These are phyloP conservation scores for Tetradesmus lagerheimii DNA, from an alignment of 139 green algal species.

Conservation along the genomic window DNA sequence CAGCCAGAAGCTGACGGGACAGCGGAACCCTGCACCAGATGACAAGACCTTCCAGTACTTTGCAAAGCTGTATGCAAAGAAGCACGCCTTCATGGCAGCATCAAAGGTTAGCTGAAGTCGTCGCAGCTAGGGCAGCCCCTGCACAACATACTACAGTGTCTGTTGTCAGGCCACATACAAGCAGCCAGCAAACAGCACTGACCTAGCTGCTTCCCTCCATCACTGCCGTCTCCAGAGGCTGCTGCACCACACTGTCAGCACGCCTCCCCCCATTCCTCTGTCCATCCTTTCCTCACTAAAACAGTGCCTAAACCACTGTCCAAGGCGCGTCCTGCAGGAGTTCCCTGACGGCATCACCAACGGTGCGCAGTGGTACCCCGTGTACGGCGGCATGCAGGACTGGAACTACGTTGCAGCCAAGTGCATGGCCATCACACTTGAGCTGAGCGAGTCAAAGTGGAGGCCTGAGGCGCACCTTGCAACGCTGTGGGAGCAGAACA, in stretches of 20 bases:
- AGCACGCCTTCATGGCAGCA: constrained; percentile 70
- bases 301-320: background rate
- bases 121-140: background rate
- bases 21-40: constrained; percentile 70
- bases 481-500: constrained; percentile 79
- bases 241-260: no score
- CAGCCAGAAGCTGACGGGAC: background rate
- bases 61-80: constrained; percentile 77
- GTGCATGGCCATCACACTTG: constrained; percentile 92
- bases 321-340: constrained; percentile 53
- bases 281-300: background rate
- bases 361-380: constrained; percentile 92
- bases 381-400: constrained; percentile 85
- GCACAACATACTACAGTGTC: no score
- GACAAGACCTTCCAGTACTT: constrained; percentile 83
- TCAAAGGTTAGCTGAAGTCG: background rate
- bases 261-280: no score
- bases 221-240: no score
- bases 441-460: constrained; percentile 88
- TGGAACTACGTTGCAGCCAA: constrained; percentile 88
- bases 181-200: background rate
- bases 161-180: no score
- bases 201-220: no score
- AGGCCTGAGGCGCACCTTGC: constrained; percentile 59
- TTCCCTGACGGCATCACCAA: constrained; percentile 92